Base-by-base conservation (phyloP, 225 moss, liverwort and hornwort genomes). In the Antitrichia curtipendula region DNA sequence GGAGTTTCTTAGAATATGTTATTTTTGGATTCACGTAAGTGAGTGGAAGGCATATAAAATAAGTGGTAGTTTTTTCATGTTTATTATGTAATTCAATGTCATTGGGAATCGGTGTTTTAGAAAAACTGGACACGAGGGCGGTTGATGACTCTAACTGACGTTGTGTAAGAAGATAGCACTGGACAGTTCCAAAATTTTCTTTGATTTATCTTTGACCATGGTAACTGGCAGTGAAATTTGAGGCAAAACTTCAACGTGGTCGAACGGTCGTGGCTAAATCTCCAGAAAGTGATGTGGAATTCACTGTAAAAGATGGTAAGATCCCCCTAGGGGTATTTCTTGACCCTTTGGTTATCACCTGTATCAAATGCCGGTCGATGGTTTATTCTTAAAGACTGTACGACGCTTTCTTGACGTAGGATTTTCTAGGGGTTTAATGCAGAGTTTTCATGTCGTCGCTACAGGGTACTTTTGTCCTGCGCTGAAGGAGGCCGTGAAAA, bases 211-310 rank as follows among this genome's bases (percentile, higher is more conserved):
- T 27, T 82, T 58, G 60, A 17, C 50, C 64, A 64, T 86, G 47
- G 61, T 58, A n/a, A 58, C n/a, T 90, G 58, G 82, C 97, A 97
- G 97, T 99, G 40, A 95, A 87, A 81, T 96, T 94, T 50, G 92
- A 92, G 90, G 96, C 92, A 13, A 95, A 75, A 81, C 94, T 99
- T 64, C 85, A 89, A 53, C 88, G 88, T 81, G 85, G 92, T 38
- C 91, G 90, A 59, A 92, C 82, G 16, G 82, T 97, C 40, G 92
- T 99, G 34, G 90, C 91, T 43, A 91, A 91, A 83, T 86, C 96
- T 28, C 92, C 92, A 38, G 96, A 97, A n/a, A 89, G 82, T 81
- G 97, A 96, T 64, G 96, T 96, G 18, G 97, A 96, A 84, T 99
- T 97, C 79, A 86, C 86, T 59, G 83, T 99, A 16, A 93, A 91